phyloP scores from a whole-genome alignment of 176 grass and related monocot species.

The Aegilops bicornis region DNA sequence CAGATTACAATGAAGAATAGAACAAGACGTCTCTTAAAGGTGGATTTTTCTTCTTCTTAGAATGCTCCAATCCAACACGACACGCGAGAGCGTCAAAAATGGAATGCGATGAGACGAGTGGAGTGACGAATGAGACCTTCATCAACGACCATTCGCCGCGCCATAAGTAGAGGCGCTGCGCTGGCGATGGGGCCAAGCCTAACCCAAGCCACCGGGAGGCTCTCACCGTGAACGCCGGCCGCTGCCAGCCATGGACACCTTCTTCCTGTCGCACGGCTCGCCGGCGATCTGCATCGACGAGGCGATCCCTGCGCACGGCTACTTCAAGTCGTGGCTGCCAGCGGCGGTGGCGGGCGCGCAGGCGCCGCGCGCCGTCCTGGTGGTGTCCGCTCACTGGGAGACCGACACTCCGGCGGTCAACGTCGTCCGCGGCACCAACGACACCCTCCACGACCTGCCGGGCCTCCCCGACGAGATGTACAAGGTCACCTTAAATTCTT shows the following conservation, averaged over 20 bases:
- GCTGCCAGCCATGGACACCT: conserved; percentile 55
- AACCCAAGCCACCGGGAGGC: not conserved
- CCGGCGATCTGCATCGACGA: conserved; percentile 71
- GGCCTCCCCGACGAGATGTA: not conserved
- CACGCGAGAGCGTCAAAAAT: not conserved
- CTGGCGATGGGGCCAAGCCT: not conserved
- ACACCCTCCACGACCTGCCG: not conserved
- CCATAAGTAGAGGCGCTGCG: not conserved
- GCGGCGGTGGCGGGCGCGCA: conserved; percentile 33
- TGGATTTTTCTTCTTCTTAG: not conserved
- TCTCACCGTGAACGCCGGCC: not conserved
- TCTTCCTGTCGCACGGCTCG: conserved; percentile 83
- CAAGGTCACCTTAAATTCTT: not conserved
- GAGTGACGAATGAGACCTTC: not conserved
- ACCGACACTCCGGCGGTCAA: conserved; percentile 49
- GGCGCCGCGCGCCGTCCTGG: conserved; percentile 52
- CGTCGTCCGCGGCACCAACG: not conserved
- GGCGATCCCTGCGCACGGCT: conserved; percentile 49
- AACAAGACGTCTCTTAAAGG: too few relatives aligned
- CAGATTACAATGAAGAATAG: not conserved
- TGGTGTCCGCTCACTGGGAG: conserved; percentile 88
- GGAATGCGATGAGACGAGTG: not conserved
- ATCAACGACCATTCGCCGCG: not conserved
- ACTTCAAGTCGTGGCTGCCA: conserved; percentile 69
- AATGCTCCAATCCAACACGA: not conserved